Base-by-base conservation (phyloP, 2,329 filamentous ascomycete genomes). In the Neocucurbitaria cava region DNA sequence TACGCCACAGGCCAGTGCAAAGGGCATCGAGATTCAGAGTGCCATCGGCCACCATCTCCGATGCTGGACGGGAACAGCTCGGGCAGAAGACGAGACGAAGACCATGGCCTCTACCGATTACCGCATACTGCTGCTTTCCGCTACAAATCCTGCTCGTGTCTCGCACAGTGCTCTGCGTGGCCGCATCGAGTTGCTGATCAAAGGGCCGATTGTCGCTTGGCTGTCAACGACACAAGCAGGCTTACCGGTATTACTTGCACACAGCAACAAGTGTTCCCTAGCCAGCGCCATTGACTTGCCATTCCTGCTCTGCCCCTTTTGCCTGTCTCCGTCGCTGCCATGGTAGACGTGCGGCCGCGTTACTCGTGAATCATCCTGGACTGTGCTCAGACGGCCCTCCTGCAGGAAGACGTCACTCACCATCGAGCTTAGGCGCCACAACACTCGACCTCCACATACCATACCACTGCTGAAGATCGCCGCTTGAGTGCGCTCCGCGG, bases 361-460 rank as follows among this genome's bases (percentile, higher is more conserved):
- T 56, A 44, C 50, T 58, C 49, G 55, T 67, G 60, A 66, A 56
- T 59, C 60, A 56, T 51, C 24, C 54, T 17, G 30, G 49, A 52
- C 59, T 21, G 38, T 46, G 54, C 43, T 55, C 47, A 57, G 64
- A 55, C 58, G 38, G 59, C 51, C 52, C 50, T 54, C 54, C 46
- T 28, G 38, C 42, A 48, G 31, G 44, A 6, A 15, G 23, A 24
- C 38, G 21, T 40, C 38, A 40, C 20, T 23, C 36, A 18, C n/a
- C 38, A 18, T 24, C 38, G 60, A 60, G 55, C 63, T 46, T 48
- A 31, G 46, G 58, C n/a, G n/a, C 62, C 52, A 60, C 55, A 54
- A 61, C 55, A 44, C 46, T 49, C 52, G 41, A 45, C 39, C 54
- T 55, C 59, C 61, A 58, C 59, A 43, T 24, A 55, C 57, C 52